Evolutionary conservation across 805 yeast species (phyloP), one percentile per base, ranked within the genome.

Genomic region (Yamadazyma kitorensis): DNA sequence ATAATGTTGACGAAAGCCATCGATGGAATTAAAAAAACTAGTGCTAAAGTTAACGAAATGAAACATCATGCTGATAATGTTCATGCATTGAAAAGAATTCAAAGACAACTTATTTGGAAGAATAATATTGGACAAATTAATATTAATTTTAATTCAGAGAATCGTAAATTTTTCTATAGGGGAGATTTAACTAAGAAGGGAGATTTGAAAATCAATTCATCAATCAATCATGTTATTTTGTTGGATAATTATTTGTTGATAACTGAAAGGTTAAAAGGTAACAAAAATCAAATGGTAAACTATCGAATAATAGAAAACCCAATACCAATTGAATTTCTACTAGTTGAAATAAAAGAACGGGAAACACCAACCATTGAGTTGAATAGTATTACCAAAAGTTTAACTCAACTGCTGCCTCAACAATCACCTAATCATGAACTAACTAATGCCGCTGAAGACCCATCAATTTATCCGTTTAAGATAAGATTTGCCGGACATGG

Each of bases 241-340:
- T 57, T 86, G 33, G 95, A 86, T 51, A 84, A 86, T 48, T 84
- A 70, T 46, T 57, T 86, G 27, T 50, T 86, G 20, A 70, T 86
- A 1, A 80, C 86, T 1, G 81, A 86, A 25, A 68, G 68, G 29
- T 55, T 72, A 2, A 63, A 64, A 6, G 72, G 69, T 28, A 72
- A 63, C 20, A 50, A 45, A 27, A 25, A 21, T 17, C 43, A 45
- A 12, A 34, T 68, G 52, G 34, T 40, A 29, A 68, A 41, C 10
- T 62, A 52, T 37, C 48, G 68, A 43, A 68, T 80, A 0, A 51
- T 65, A 8, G 86, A 79, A 45, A 66, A 65, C 27, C 86, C 86
- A 1, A 74, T 80, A 7, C 81, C 84, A 0, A 64, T 78, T 17
- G 82, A 76, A 45, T 77, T 75, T 41, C 50, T 81, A 26, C 64